phyloP scores from a whole-genome alignment of 75 land plant genomes.

The Larix kaempferi region DNA sequence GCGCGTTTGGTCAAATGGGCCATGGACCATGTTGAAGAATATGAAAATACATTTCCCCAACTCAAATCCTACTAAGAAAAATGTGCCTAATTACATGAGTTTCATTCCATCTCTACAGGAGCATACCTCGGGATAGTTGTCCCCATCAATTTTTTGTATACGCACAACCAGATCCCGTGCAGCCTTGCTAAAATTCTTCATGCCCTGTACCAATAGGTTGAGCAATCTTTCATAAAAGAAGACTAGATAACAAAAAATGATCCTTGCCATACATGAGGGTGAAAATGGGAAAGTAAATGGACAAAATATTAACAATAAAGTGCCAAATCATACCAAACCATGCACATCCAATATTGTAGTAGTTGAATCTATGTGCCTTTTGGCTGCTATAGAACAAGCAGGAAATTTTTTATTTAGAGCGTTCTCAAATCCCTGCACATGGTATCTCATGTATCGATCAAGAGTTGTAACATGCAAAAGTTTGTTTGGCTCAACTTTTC shows the following conservation, averaged over 20 bases:
- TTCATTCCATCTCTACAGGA: background rate
- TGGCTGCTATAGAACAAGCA: constrained; percentile 78
- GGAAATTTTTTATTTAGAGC: constrained; percentile 61
- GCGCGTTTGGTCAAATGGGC: background rate
- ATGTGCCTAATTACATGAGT: background rate
- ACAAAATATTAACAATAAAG: background rate
- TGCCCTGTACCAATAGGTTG: constrained; percentile 32
- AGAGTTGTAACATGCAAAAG: constrained; percentile 75
- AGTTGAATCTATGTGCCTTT: constrained; percentile 76
- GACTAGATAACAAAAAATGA: background rate
- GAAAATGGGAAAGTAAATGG: background rate
- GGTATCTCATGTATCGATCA: constrained; percentile 73
- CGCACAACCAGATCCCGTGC: constrained; percentile 54
- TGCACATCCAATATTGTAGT: constrained; percentile 89
- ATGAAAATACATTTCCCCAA: background rate
- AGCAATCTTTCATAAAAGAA: background rate
- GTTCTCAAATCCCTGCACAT: constrained; percentile 75
- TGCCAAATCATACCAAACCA: constrained; percentile 62
- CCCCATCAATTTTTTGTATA: constrained; percentile 71
- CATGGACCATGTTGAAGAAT: background rate
- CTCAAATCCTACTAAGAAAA: background rate
- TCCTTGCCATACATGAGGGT: background rate
- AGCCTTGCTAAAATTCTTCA: constrained; percentile 51
- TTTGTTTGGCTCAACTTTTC: constrained; percentile 74
- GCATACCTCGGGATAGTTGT: constrained; percentile 82